Percentiles rank a stretch among this genome's conserved stretches.
phyloP scores from a whole-genome alignment of 2,329 filamentous ascomycete species.

The Paraphoma chrysanthemicola region DNA sequence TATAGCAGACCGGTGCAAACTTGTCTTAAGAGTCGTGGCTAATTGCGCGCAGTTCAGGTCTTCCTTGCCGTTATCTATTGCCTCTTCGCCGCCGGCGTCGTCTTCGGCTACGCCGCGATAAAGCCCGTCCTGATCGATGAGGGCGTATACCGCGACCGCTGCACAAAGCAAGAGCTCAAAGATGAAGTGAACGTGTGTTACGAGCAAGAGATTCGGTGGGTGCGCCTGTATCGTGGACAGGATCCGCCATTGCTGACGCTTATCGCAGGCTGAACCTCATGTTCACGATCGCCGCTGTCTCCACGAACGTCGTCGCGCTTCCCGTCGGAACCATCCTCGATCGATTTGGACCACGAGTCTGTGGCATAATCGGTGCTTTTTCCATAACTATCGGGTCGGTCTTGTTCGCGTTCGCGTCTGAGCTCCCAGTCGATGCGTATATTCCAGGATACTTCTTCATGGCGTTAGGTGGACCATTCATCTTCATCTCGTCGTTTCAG shows the following conservation, averaged over 20 bases:
- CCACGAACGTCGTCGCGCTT: constrained; percentile 84
- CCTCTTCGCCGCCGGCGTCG: constrained; percentile 71
- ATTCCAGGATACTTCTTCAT: constrained; percentile 59
- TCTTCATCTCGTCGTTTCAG: constrained; percentile 60
- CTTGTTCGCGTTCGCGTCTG: constrained; percentile 72
- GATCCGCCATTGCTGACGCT: constrained; percentile 27
- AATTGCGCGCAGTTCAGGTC: constrained; percentile 67
- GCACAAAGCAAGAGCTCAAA: constrained; percentile 46
- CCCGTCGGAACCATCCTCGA: constrained; percentile 87
- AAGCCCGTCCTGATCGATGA: constrained; percentile 49
- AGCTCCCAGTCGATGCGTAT: constrained; percentile 73
- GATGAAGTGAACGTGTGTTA: constrained; percentile 45
- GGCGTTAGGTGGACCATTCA: constrained; percentile 58
- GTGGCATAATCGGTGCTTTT: constrained; percentile 73
- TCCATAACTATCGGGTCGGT: constrained; percentile 74
- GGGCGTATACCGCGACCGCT: constrained; percentile 45
- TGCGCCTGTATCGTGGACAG: constrained; percentile 69
- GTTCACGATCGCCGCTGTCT: constrained; percentile 89
- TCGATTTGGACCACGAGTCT: constrained; percentile 78
- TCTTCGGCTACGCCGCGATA: constrained; percentile 51
- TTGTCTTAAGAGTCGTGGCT: constrained; percentile 9
- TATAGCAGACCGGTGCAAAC: constrained; percentile 1
- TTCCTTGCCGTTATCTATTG: constrained; percentile 73
- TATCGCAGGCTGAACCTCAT: constrained; percentile 78
- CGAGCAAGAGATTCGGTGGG: constrained; percentile 47